Percentiles rank a stretch among this genome's conserved stretches.
Conservation (phyloP, 2,329 filamentous ascomycete genomes). For the Biscogniauxia marginata region DNA sequence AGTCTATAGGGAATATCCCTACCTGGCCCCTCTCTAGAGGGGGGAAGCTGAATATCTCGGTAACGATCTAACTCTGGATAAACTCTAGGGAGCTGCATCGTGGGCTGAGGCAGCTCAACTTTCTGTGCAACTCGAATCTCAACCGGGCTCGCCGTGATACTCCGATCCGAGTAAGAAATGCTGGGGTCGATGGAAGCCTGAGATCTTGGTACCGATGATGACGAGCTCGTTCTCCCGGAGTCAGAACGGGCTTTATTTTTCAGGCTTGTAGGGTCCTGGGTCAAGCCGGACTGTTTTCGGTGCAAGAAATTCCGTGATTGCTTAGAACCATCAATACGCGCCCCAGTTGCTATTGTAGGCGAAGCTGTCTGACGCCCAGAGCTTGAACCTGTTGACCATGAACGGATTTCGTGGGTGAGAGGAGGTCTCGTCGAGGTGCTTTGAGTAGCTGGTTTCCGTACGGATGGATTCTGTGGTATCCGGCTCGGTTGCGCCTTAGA, state of each 20-base stretch:
- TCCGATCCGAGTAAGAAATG: constrained; percentile 40
- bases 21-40: constrained; percentile 33
- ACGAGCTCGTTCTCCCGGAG: constrained; percentile 41
- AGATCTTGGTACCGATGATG: constrained; percentile 42
- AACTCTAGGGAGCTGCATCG: constrained; percentile 44
- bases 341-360: constrained; percentile 36
- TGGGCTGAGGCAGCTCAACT: constrained; percentile 40
- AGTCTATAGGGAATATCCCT: constrained; percentile 55
- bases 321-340: constrained; percentile 32
- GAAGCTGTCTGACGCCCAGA: constrained; percentile 33
- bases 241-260: constrained; percentile 36
- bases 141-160: constrained; percentile 43
- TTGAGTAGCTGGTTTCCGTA: constrained; percentile 21
- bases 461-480: constrained; percentile 36
- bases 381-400: constrained; percentile 38
- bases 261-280: constrained; percentile 36
- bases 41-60: constrained; percentile 43
- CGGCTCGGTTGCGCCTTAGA: constrained; percentile 31
- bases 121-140: constrained; percentile 43
- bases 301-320: constrained; percentile 44
- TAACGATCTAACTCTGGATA: constrained; percentile 65
- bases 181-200: constrained; percentile 37
- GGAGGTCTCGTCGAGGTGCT: constrained; percentile 32
- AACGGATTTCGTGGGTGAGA: constrained; percentile 43
- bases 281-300: constrained; percentile 49